phyloP scores from a whole-genome alignment of 1,284 basidiomycete genomes.

The Pterulicium gracile region DNA sequence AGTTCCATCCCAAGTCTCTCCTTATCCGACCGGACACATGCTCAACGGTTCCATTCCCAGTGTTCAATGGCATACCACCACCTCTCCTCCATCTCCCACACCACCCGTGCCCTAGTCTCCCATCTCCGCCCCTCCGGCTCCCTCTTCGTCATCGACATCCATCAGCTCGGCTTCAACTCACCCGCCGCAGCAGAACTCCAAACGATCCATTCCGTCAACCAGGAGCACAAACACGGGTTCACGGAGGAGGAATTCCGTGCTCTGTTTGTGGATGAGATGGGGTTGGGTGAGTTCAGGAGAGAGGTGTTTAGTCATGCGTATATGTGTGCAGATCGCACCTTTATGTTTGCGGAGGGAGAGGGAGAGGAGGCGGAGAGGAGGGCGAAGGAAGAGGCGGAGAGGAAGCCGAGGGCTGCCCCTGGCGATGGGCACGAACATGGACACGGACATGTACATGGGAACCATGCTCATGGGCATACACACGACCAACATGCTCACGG shows the following conservation, averaged over 20 bases:
- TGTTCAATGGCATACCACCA: constrained; percentile 65
- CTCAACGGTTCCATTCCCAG: too few relatives aligned
- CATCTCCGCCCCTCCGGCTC: constrained; percentile 53
- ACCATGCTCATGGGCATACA: background rate
- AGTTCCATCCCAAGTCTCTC: too few relatives aligned
- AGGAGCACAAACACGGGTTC: background rate
- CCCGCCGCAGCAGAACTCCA: background rate
- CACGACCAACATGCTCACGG: background rate
- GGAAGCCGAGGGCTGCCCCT: background rate
- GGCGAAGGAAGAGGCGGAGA: background rate
- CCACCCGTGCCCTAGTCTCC: constrained; percentile 38
- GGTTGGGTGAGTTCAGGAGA: background rate
- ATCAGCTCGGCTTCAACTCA: background rate
- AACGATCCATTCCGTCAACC: background rate
- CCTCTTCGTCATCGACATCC: constrained; percentile 48
- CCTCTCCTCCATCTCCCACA: constrained; percentile 36
- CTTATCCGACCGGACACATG: too few relatives aligned
- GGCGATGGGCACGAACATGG: background rate
- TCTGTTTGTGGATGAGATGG: background rate
- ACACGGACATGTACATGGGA: background rate
- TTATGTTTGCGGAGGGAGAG: background rate
- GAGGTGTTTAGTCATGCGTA: background rate
- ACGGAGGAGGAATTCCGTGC: background rate
- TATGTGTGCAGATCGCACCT: background rate
- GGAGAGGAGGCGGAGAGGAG: background rate